Evolutionary conservation across 495 filamentous ascomycete species (phyloP).

Genomic region (Penicillium cosmopolitanum): DNA sequence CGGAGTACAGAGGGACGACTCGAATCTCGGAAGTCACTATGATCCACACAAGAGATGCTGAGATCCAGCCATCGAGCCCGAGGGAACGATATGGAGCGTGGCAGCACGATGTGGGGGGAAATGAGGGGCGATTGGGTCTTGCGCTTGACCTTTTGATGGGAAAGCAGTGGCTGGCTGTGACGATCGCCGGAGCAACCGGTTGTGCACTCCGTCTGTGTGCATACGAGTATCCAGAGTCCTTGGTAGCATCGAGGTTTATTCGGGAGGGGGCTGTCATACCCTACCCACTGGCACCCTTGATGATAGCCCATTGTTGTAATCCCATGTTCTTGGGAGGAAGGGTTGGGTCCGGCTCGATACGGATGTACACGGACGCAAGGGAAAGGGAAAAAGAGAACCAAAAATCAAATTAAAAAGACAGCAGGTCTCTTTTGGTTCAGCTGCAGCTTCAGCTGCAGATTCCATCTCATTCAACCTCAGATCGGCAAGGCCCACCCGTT

Average conservation of each 20-base stretch:
- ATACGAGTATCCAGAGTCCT: neutral
- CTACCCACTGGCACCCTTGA: neutral
- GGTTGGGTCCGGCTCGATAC: neutral
- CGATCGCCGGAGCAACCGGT: slow-evolving; percentile 16
- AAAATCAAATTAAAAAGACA: neutral
- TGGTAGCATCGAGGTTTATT: neutral
- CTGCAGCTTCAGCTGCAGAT: slow-evolving; percentile 5
- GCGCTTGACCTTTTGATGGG: slow-evolving; percentile 16
- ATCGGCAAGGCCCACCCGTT: slow-evolving; percentile 35
- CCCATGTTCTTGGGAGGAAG: neutral
- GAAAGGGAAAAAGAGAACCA: neutral
- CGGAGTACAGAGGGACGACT: slow-evolving; percentile 2
- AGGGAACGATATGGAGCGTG: slow-evolving; percentile 12
- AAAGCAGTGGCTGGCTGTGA: slow-evolving; percentile 25
- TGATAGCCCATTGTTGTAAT: neutral
- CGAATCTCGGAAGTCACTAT: slow-evolving; percentile 20
- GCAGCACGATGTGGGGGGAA: slow-evolving; percentile 17
- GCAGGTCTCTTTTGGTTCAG: slow-evolving; percentile 2
- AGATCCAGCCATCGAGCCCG: slow-evolving; percentile 21
- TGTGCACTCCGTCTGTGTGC: neutral
- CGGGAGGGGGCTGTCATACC: slow-evolving; percentile 13
- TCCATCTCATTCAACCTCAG: slow-evolving; percentile 4
- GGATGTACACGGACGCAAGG: slow-evolving; percentile 10
- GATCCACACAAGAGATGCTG: slow-evolving; percentile 24
- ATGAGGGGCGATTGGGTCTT: neutral